Evolutionary conservation across 352 stramenopile genomes (phyloP).

Genomic region (Thraustotheca clavata): DNA sequence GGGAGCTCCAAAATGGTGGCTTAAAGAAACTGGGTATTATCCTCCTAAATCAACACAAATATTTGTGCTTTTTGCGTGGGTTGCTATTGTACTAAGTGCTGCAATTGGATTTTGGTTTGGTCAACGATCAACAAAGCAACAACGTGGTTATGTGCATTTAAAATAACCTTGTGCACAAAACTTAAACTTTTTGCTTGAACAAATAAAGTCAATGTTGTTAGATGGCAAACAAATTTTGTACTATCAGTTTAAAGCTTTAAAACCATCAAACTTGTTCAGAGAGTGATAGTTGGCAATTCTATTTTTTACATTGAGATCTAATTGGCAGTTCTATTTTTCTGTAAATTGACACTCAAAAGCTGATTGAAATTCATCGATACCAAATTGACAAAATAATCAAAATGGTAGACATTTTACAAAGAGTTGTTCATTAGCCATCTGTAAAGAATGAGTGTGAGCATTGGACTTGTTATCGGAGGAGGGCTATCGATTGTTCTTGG

Average conservation of each 20-base stretch:
- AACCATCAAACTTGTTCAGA: not conserved
- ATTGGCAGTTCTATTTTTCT: not conserved
- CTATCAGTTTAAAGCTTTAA: no score
- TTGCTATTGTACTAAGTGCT: not conserved
- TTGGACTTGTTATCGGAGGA: not conserved
- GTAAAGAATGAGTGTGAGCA: not conserved
- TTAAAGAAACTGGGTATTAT: conserved; percentile 3
- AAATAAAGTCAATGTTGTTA: no score
- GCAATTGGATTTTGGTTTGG: conserved; percentile 4
- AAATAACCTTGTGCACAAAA: conserved; percentile 17
- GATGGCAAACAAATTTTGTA: no score
- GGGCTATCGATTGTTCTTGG: not conserved
- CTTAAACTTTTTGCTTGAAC: no score
- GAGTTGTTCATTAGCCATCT: not conserved
- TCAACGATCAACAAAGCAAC: not conserved
- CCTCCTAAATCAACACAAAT: not conserved
- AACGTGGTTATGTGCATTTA: not conserved
- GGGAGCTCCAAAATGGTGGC: conserved; percentile 12
- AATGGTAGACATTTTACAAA: not conserved
- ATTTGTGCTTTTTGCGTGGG: not conserved
- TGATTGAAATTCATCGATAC: no score
- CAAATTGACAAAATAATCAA: no score
- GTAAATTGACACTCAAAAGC: no score
- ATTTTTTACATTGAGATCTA: not conserved
- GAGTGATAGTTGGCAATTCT: not conserved